Evolutionary conservation across 345 rosid species (phyloP), one percentile per base, ranked within the genome.

Genomic region (Acer campestre): DNA sequence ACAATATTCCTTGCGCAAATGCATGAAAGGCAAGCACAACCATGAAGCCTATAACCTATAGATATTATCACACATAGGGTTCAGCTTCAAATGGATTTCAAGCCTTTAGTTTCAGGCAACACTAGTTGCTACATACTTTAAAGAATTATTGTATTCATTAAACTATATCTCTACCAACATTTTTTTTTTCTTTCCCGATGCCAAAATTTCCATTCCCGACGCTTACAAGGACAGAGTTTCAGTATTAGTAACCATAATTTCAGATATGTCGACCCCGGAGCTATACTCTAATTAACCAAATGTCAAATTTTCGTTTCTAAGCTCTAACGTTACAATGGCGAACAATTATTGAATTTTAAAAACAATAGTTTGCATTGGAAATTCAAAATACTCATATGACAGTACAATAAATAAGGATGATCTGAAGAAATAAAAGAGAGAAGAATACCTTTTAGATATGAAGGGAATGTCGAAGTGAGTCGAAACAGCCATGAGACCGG

Each of bases 401-500:
- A 2, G 62, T 63, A 55, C 29, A 73, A 68, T 38, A 20, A 2
- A 44, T 78, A 46, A 62, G 17, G 7, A 16, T 40, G 8, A 42
- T 3, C 6, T 8, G 44, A 76, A 42, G 42, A 51, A 65, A 27
- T 3, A 38, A 59, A 76, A 55, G 23, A 61, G 29, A 9, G 40
- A 59, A 76, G 42, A 38, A 46, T 7, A 96, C 98, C 97, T 89
- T 70, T 88, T 87, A 75, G 98, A 90, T 78, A 96, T 80, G 84
- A 92, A 93, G 75, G 99, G 99, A 71, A 94, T 82, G 68, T 94
- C 93, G 69, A 94, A 92, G 82, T 94, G 98, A 27, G 97, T 90
- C 67, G 97, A 92, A 55, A 94, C 99, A 38, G 99, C 98, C 98
- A 92, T 92, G 29, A 94, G 92, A 70, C 99, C 98, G 27, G 97